These are phyloP conservation scores for Penicillium soppii DNA, from an alignment of 495 filamentous ascomycete species.

Conservation along the genomic window DNA sequence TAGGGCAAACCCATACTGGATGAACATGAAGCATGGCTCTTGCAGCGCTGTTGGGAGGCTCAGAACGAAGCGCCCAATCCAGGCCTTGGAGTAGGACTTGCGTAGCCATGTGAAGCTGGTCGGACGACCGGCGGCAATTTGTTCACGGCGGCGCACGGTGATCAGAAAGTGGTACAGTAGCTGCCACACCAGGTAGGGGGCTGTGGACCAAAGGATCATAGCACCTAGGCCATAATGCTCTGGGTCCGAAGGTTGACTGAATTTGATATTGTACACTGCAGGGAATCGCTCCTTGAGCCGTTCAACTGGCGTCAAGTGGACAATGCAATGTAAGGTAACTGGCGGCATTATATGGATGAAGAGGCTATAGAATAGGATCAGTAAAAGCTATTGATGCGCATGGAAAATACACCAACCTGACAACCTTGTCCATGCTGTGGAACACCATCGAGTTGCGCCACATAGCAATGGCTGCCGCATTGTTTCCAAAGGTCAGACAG, in stretches of 20 bases:
- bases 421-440: slow-evolving; percentile 94
- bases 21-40: slow-evolving; percentile 90
- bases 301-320: slow-evolving; percentile 71
- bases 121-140: slow-evolving; percentile 93
- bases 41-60: slow-evolving; percentile 72
- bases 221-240: slow-evolving; percentile 75
- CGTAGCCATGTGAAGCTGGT: slow-evolving; percentile 98
- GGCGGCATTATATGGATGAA: slow-evolving; percentile 99
- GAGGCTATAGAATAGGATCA: slow-evolving; percentile 50
- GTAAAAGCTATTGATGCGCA: background rate
- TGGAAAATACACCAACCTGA: slow-evolving; percentile 50
- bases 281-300: slow-evolving; percentile 74
- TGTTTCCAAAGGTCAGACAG: slow-evolving; percentile 92
- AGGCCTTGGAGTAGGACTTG: slow-evolving; percentile 79
- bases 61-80: slow-evolving; percentile 84
- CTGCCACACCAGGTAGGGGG: slow-evolving; percentile 93
- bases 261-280: slow-evolving; percentile 79
- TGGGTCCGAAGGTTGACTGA: slow-evolving; percentile 63
- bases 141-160: slow-evolving; percentile 84
- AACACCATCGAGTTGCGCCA: slow-evolving; percentile 99
- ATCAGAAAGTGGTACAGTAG: slow-evolving; percentile 89
- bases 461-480: slow-evolving; percentile 97
- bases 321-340: slow-evolving; percentile 84
- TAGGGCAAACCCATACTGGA: slow-evolving; percentile 88
- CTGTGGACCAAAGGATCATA: slow-evolving; percentile 92